A percentile compares a stretch with the other conserved stretches of the same genome.
phyloP scores from a whole-genome alignment of 257 asterid genomes.

The Solanum chiquidenum region DNA sequence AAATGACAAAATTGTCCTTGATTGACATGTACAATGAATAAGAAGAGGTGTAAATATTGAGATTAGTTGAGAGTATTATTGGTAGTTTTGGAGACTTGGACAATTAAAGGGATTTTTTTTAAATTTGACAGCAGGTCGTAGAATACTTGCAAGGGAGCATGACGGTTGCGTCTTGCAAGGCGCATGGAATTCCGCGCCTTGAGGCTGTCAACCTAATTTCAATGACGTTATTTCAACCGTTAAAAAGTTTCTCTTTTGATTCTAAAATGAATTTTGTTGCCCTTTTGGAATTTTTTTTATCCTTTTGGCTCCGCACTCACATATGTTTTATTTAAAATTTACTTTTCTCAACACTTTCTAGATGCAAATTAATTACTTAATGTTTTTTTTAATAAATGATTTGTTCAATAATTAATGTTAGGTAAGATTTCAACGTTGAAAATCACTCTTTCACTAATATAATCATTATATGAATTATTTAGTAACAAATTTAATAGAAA shows the following conservation, averaged over 20 bases:
- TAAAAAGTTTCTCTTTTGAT: no score
- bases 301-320: neutral
- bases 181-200: neutral
- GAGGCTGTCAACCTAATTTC: neutral
- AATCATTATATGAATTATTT: neutral
- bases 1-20: neutral
- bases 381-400: no score
- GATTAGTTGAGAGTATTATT: neutral
- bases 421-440: neutral
- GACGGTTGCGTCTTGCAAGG: no score
- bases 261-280: neutral
- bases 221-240: no score
- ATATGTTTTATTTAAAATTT: no score
- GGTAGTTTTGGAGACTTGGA: no score
- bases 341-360: neutral
- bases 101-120: no score
- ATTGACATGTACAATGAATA: neutral
- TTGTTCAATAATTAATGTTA: neutral
- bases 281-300: no score
- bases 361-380: neutral
- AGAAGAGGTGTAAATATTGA: neutral
- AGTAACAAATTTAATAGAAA: neutral
- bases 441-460: neutral
- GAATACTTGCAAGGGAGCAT: no score
- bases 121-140: neutral